Evolutionary conservation across 805 yeast species (phyloP).

Genomic region (Saturnispora sanitii): DNA sequence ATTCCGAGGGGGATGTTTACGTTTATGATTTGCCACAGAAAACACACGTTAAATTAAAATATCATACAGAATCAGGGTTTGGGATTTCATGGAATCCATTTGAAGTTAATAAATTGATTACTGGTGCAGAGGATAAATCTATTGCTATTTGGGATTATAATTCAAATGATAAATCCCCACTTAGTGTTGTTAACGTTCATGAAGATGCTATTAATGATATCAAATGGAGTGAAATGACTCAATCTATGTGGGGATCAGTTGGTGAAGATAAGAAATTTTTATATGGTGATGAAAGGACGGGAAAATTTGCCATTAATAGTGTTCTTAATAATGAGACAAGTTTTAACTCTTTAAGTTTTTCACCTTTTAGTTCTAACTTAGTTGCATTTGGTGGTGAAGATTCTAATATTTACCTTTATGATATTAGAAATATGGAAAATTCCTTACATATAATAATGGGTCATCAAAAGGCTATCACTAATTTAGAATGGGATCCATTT

Average conservation of each 20-base stretch:
- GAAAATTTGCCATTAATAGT: slow-evolving; percentile 17
- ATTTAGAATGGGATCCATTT: slow-evolving; percentile 69
- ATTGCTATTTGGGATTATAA: slow-evolving; percentile 52
- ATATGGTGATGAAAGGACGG: slow-evolving; percentile 43
- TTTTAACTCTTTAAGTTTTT: slow-evolving; percentile 58
- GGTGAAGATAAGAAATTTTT: slow-evolving; percentile 57
- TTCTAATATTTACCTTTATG: slow-evolving; percentile 56
- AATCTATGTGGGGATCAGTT: slow-evolving; percentile 54
- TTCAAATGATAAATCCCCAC: slow-evolving; percentile 19
- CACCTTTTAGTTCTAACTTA: slow-evolving; percentile 48
- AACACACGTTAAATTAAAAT: slow-evolving; percentile 27
- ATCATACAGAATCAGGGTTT: slow-evolving; percentile 61
- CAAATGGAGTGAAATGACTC: slow-evolving; percentile 53
- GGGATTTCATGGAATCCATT: slow-evolving; percentile 60
- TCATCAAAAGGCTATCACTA: slow-evolving; percentile 63
- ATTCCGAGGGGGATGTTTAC: slow-evolving; percentile 53
- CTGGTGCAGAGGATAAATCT: slow-evolving; percentile 58
- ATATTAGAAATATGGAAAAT: slow-evolving; percentile 35
- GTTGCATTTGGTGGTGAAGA: slow-evolving; percentile 65
- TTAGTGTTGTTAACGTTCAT: slow-evolving; percentile 31
- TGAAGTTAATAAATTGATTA: slow-evolving; percentile 39
- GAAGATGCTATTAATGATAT: slow-evolving; percentile 63
- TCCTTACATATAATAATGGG: slow-evolving; percentile 69
- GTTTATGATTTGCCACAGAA: slow-evolving; percentile 34
- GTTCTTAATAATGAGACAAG: slow-evolving; percentile 27